Conservation (phyloP, 495 filamentous ascomycete genomes). For the Penicillium egyptiacum region DNA sequence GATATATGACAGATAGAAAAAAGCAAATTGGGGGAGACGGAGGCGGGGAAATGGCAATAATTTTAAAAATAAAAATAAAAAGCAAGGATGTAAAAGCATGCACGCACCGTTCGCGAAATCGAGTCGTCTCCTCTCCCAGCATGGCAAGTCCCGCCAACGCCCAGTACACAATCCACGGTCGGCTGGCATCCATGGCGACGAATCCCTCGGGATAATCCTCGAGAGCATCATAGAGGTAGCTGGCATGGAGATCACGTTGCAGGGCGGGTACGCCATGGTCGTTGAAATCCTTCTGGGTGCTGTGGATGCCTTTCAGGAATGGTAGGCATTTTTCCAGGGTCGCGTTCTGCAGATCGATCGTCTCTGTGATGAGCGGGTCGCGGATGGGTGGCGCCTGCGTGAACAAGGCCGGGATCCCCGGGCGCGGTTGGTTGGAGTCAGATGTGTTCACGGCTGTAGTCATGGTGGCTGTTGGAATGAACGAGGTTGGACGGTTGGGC, state of each 20-base stretch:
- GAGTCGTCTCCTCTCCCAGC: conserved; percentile 72
- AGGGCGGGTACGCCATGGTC: conserved; percentile 70
- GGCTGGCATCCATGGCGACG: conserved; percentile 71
- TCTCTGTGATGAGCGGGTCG: conserved; percentile 67
- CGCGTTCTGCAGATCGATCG: conserved; percentile 64
- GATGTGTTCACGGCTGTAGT: not conserved
- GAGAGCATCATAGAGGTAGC: conserved; percentile 70
- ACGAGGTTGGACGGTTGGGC: conserved; percentile 12
- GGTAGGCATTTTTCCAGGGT: conserved; percentile 69
- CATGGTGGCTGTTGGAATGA: conserved; percentile 10
- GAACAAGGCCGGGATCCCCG: conserved; percentile 64
- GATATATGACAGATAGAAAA: conserved; percentile 8
- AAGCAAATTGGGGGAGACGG: not conserved
- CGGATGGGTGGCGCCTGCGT: conserved; percentile 59
- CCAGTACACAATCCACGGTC: conserved; percentile 96
- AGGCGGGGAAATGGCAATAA: conserved; percentile 2
- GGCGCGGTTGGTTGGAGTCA: conserved; percentile 20
- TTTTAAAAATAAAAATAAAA: conserved; percentile 7
- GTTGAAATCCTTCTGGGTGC: conserved; percentile 55
- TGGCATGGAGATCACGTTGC: conserved; percentile 65
- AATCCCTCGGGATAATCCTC: conserved; percentile 63
- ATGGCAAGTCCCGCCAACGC: conserved; percentile 67
- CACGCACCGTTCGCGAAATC: conserved; percentile 63
- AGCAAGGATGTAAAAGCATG: conserved; percentile 13
- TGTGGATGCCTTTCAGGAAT: conserved; percentile 53